These are phyloP conservation scores for Gymnopus androsaceus DNA, from an alignment of 1,284 basidiomycete species.

Conservation along the genomic window DNA sequence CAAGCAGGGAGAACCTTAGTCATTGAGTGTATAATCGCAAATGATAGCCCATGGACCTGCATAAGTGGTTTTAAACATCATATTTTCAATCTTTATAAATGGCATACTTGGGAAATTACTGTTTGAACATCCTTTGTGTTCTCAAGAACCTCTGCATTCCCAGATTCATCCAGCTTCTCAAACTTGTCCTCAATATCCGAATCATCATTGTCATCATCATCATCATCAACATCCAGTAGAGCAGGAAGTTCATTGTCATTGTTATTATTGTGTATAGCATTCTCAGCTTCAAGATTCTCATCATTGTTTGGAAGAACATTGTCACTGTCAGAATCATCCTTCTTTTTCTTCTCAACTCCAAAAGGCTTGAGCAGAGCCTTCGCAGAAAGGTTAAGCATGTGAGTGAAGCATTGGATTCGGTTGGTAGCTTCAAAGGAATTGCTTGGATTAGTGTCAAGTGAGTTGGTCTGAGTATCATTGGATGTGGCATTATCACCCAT, in stretches of 20 bases:
- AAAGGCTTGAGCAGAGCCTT: conserved; percentile 14
- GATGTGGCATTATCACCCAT: conserved; percentile 14
- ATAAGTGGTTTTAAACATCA: not conserved
- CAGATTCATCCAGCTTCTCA: not conserved
- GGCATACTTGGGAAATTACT: not conserved
- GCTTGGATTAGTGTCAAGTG: conserved; percentile 2
- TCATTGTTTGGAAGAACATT: too few relatives aligned
- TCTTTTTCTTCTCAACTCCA: too few relatives aligned
- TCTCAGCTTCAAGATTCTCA: not conserved
- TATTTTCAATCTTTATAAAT: not conserved
- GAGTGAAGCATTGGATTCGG: conserved; percentile 19
- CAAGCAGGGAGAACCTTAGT: not conserved
- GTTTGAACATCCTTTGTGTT: not conserved
- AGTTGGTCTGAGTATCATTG: conserved; percentile 12
- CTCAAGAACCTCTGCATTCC: not conserved
- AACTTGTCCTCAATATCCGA: conserved; percentile 1
- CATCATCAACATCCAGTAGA: not conserved
- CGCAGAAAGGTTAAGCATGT: conserved; percentile 17
- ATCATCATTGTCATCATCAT: not conserved
- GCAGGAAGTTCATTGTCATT: not conserved
- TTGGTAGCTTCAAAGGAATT: conserved; percentile 6
- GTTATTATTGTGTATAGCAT: too few relatives aligned
- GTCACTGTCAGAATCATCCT: too few relatives aligned
- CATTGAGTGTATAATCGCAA: not conserved
- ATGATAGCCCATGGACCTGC: not conserved